Evolutionary conservation across 345 rosid genomes (phyloP).

Genomic region (Salix purpurea): DNA sequence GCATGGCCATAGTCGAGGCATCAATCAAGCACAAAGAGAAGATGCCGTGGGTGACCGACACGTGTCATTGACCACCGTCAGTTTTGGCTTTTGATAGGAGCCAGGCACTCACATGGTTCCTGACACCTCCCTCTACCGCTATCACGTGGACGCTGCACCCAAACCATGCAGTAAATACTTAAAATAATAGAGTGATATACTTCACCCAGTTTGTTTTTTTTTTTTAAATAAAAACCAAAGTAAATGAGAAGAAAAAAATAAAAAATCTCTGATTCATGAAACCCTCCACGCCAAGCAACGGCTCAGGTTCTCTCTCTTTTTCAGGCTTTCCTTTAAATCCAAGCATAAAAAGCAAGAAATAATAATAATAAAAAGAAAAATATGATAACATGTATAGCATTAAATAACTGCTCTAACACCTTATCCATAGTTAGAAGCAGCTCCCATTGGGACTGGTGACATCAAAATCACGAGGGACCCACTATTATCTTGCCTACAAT

Average conservation of each 20-base stretch:
- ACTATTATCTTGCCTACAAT: constrained; percentile 1
- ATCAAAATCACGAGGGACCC: constrained; percentile 4
- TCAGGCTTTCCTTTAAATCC: constrained; percentile 44
- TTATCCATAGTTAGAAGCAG: constrained; percentile 18
- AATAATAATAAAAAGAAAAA: background rate
- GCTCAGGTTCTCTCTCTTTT: constrained; percentile 30
- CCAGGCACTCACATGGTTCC: constrained; percentile 43
- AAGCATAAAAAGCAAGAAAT: constrained; percentile 24
- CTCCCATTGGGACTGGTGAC: constrained; percentile 14
- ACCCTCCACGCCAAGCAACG: constrained; percentile 56
- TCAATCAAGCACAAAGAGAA: constrained; percentile 4
- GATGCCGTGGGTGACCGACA: constrained; percentile 19
- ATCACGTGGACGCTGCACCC: constrained; percentile 46
- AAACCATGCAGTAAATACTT: constrained; percentile 15
- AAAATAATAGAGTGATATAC: background rate
- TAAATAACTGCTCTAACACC: constrained; percentile 8
- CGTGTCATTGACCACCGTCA: constrained; percentile 55
- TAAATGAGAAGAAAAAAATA: background rate
- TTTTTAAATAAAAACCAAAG: background rate
- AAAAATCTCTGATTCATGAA: constrained; percentile 13
- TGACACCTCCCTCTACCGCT: constrained; percentile 39
- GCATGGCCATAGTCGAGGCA: constrained; percentile 3
- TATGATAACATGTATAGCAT: background rate
- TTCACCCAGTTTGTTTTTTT: background rate
- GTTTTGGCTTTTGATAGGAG: constrained; percentile 32